Conservation (phyloP, 208 protist species). For the Leptomonas pyrrhocoris region DNA sequence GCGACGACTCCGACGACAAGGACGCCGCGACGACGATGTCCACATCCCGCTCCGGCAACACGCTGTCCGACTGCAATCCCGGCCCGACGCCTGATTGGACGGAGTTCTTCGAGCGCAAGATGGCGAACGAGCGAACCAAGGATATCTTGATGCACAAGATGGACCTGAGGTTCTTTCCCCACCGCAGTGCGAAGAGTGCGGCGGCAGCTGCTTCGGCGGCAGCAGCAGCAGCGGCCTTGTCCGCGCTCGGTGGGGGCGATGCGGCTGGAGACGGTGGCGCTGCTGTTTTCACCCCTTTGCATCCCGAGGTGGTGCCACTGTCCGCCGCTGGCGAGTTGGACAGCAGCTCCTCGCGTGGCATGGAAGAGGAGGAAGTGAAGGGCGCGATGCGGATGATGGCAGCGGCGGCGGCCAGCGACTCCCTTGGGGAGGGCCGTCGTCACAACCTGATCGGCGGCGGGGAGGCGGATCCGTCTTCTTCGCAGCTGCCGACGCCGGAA, state of each 20-base stretch:
- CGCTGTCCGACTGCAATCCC: slow-evolving; percentile 18
- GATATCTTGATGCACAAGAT: slow-evolving; percentile 39
- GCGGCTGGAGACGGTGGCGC: background rate
- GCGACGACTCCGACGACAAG: slow-evolving; percentile 11
- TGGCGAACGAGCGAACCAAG: slow-evolving; percentile 34
- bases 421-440: background rate
- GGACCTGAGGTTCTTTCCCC: slow-evolving; percentile 28
- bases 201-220: slow-evolving; percentile 13
- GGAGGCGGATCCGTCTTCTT: slow-evolving; percentile 18
- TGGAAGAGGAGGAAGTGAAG: slow-evolving; percentile 22
- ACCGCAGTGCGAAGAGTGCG: slow-evolving; percentile 15
- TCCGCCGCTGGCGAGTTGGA: slow-evolving; percentile 35
- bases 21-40: slow-evolving; percentile 8
- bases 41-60: slow-evolving; percentile 18
- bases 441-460: slow-evolving; percentile 3
- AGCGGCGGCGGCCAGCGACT: slow-evolving; percentile 6
- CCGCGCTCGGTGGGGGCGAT: background rate
- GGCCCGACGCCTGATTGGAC: slow-evolving; percentile 27
- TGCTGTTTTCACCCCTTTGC: background rate
- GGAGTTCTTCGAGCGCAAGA: slow-evolving; percentile 36
- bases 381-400: background rate
- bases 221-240: background rate
- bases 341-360: slow-evolving; percentile 32
- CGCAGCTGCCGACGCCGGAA: slow-evolving; percentile 5
- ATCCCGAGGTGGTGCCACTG: slow-evolving; percentile 23